Evolutionary conservation across 2,329 filamentous ascomycete species (phyloP), one percentile per base, ranked within the genome.

Genomic region (Cladosporium sp.): DNA sequence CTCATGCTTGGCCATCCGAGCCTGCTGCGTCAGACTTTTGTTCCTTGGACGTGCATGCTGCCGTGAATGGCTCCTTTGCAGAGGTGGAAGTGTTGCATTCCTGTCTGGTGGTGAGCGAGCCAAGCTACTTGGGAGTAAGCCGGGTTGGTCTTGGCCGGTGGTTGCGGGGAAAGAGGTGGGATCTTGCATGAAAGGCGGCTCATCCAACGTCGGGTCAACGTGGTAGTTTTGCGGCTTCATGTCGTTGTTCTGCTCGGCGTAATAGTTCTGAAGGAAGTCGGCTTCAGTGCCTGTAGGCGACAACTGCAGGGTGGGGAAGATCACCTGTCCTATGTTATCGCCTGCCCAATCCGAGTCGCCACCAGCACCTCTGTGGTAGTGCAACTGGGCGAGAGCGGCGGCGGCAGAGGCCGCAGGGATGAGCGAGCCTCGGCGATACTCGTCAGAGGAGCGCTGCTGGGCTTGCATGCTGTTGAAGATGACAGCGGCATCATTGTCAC

Each of bases 41-140:
- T 95, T 96, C 59, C 90, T 82, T 40, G 89, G 85, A 52, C 90
- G 80, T 52, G 79, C 83, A 18, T 83, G 78, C 38, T 86, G 87
- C 34, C 49, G 46, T n/a, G 65, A 66, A 37, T 88, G 74, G 40
- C 83, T 79, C 54, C 88, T 80, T 61, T 93, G 87, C 46, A 92
- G 79, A 3, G 91, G 89, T 28, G 91, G 90, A 19, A 95, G 77
- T 0, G 90, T 95, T 1, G 90, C 91, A 11, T 90, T 95, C 57
- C 91, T 86, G 51, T 86, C 89, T 6, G 89, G 87, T 1, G 90
- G 91, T 9, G 91, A 95, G 55, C 85, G 85, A 49, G 82, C 80
- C 35, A 95, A 74, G 53, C 93, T 88, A 0, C 89, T 95, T 1
- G 90, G 89, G 6, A 95, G 79, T 46, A 93, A 77, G 62, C 92